A percentile compares a stretch with the other conserved stretches of the same genome.
These are phyloP conservation scores for Thozetella sp. DNA, from an alignment of 495 filamentous ascomycete genomes.

Conservation along the genomic window DNA sequence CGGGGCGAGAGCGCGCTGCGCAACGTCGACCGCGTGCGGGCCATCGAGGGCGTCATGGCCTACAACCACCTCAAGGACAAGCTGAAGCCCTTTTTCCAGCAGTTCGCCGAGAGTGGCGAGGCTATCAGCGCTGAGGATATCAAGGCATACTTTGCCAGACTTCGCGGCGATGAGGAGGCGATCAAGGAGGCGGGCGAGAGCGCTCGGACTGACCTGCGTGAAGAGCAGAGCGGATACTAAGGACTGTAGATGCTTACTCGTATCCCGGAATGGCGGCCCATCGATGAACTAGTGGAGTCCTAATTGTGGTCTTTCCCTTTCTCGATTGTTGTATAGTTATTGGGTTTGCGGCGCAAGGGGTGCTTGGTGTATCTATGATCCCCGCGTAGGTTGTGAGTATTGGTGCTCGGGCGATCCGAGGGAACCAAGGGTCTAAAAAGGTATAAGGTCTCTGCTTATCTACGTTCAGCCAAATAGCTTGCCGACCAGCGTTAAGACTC, in stretches of 20 bases:
- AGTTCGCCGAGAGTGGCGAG: slow-evolving; percentile 88
- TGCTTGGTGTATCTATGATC: too few species aligned
- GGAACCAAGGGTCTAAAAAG: neutral
- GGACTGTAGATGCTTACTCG: neutral
- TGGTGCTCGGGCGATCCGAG: too few species aligned
- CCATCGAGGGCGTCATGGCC: slow-evolving; percentile 96
- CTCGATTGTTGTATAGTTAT: too few species aligned
- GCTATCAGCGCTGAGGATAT: slow-evolving; percentile 92
- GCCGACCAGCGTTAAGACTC: too few species aligned
- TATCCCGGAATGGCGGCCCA: neutral
- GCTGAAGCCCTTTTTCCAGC: slow-evolving; percentile 86
- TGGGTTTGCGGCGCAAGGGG: too few species aligned
- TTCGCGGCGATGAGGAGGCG: slow-evolving; percentile 79
- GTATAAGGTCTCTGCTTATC: neutral
- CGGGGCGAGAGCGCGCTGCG: slow-evolving; percentile 87
- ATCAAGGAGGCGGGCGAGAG: slow-evolving; percentile 48
- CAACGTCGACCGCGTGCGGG: slow-evolving; percentile 86
- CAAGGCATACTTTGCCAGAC: slow-evolving; percentile 90
- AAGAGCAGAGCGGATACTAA: slow-evolving; percentile 64
- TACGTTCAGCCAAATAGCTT: neutral
- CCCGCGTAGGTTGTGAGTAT: too few species aligned
- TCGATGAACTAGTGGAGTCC: neutral
- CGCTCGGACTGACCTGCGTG: slow-evolving; percentile 42
- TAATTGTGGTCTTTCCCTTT: neutral
- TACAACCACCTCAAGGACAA: slow-evolving; percentile 95